Conservation (phyloP, 169 alveolate species). For the Eimeria zaria region DNA sequence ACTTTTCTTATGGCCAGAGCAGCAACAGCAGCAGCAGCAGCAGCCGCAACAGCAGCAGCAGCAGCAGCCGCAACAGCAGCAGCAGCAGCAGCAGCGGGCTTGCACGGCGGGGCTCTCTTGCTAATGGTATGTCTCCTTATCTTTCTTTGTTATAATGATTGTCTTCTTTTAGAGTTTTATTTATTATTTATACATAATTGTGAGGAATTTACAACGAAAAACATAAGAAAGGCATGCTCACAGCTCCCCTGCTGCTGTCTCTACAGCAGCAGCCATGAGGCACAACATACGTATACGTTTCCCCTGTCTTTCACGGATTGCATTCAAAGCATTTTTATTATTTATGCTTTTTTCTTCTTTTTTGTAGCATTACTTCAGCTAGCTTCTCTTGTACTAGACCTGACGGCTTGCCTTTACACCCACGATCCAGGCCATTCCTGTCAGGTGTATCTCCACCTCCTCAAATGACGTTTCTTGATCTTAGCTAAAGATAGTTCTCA, state of each 20-base stretch:
- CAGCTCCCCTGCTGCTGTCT: not conserved
- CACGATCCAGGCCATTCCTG: not conserved
- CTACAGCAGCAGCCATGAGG: not conserved
- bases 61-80: no score
- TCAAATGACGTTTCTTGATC: no score
- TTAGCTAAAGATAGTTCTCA: no score
- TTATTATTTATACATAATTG: no score
- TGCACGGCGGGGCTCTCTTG: not conserved
- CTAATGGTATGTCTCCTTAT: not conserved
- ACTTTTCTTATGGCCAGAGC: not conserved
- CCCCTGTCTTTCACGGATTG: not conserved
- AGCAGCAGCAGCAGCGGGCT: not conserved
- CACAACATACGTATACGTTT: not conserved
- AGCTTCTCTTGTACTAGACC: not conserved
- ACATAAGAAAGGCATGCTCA: not conserved
- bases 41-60: not conserved
- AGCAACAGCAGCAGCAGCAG: not conserved
- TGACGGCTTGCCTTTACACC: not conserved
- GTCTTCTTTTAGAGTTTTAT: no score
- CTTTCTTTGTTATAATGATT: no score
- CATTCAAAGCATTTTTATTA: not conserved
- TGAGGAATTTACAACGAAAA: not conserved
- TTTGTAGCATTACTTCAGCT: not conserved
- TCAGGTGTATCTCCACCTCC: no score
- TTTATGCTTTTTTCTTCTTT: not conserved